Percentiles rank a stretch among this genome's conserved stretches.
phyloP scores from a whole-genome alignment of 768 basidiomycete genomes.

The Hydnum rufescens region DNA sequence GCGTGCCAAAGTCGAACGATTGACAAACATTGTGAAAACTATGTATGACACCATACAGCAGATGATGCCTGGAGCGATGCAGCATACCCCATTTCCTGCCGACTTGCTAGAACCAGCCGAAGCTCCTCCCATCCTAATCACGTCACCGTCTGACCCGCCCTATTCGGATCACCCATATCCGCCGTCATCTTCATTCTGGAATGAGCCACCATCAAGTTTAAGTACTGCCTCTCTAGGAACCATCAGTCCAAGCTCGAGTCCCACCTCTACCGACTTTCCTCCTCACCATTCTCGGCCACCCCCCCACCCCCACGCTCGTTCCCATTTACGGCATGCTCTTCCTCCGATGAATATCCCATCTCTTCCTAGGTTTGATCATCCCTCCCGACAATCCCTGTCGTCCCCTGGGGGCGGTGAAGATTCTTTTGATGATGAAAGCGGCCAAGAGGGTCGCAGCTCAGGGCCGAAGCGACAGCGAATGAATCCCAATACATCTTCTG shows the following conservation, averaged over 20 bases:
- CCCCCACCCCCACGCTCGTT: no score
- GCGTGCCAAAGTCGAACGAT: constrained; percentile 38
- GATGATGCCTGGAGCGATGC: constrained; percentile 34
- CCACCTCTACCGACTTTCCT: constrained; percentile 30
- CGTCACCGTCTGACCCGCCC: constrained; percentile 20
- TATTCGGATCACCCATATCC: background rate
- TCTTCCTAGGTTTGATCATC: background rate
- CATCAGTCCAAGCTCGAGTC: constrained; percentile 32
- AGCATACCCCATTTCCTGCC: constrained; percentile 21
- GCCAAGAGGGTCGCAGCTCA: background rate
- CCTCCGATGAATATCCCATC: background rate
- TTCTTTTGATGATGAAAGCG: background rate
- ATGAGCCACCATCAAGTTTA: constrained; percentile 20
- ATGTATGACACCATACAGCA: constrained; percentile 44
- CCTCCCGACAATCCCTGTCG: background rate
- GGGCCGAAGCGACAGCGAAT: background rate
- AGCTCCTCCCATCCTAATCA: constrained; percentile 35
- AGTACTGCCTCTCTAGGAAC: constrained; percentile 28
- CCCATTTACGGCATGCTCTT: background rate
- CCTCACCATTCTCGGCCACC: background rate
- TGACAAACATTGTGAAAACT: constrained; percentile 35
- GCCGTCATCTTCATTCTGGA: constrained; percentile 18
- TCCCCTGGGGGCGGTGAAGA: background rate
- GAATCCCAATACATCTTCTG: background rate
- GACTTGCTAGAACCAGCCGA: constrained; percentile 35